A percentile compares a stretch with the other conserved stretches of the same genome.
Evolutionary conservation across 192 early-diverging fungal species (phyloP).

Genomic region (Anaeromyces robustus): DNA sequence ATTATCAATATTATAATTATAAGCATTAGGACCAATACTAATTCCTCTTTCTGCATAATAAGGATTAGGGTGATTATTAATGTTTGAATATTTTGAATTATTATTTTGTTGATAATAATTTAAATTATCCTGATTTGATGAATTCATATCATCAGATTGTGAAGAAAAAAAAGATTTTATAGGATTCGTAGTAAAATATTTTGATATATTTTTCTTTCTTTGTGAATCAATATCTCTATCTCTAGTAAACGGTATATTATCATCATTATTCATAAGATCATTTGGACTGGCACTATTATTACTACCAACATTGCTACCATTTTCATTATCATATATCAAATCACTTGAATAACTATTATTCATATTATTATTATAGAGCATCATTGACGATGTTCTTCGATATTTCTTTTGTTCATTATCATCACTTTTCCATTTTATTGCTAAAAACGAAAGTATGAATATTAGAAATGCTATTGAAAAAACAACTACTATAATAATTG

Average conservation of each 20-base stretch:
- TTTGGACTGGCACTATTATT: background rate
- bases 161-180: background rate
- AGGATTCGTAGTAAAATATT: background rate
- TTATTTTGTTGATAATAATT: background rate
- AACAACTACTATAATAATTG: background rate
- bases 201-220: background rate
- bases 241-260: background rate
- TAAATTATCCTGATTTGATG: background rate
- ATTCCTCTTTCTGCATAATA: background rate
- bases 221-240: background rate
- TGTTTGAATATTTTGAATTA: background rate
- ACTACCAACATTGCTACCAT: background rate
- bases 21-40: too few relatives aligned
- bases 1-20: too few relatives aligned
- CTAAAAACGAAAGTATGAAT: background rate
- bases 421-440: background rate
- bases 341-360: background rate
- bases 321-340: background rate
- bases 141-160: background rate
- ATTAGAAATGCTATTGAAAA: background rate
- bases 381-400: background rate
- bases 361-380: background rate
- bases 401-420: background rate
- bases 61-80: background rate
- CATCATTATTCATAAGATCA: background rate